Evolutionary conservation across 2,329 filamentous ascomycete species (phyloP).

Genomic region (Aureobasidium lini): DNA sequence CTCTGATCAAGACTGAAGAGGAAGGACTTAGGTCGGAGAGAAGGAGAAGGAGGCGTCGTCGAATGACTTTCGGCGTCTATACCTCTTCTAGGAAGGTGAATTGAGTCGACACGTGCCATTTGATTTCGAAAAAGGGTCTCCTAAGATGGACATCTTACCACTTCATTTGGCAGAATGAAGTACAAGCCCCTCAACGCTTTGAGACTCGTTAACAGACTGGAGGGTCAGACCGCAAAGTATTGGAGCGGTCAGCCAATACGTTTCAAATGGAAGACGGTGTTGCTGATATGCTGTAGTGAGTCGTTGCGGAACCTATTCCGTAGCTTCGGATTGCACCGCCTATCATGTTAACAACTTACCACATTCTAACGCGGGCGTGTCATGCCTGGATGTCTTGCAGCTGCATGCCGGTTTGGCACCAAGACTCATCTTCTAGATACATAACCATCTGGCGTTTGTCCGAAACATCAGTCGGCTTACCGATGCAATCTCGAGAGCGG

Average conservation of each 20-base stretch:
- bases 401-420: neutral
- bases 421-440: neutral
- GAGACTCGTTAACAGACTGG: neutral
- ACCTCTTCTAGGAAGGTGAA: neutral
- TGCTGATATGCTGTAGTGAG: neutral
- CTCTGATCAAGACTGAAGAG: neutral
- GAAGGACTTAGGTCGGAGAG: neutral
- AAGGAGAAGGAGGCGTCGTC: neutral
- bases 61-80: neutral
- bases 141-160: neutral
- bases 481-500: neutral
- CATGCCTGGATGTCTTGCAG: neutral
- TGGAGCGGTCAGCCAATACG: neutral
- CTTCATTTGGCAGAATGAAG: neutral
- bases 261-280: neutral
- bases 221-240: neutral
- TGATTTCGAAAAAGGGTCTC: neutral
- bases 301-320: neutral
- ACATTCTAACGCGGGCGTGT: neutral
- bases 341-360: neutral
- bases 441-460: neutral
- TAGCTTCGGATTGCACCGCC: neutral
- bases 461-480: neutral
- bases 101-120: neutral
- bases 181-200: neutral